phyloP scores from a whole-genome alignment of 2,329 filamentous ascomycete species.

The Chrysoporthe deuterocubensis region DNA sequence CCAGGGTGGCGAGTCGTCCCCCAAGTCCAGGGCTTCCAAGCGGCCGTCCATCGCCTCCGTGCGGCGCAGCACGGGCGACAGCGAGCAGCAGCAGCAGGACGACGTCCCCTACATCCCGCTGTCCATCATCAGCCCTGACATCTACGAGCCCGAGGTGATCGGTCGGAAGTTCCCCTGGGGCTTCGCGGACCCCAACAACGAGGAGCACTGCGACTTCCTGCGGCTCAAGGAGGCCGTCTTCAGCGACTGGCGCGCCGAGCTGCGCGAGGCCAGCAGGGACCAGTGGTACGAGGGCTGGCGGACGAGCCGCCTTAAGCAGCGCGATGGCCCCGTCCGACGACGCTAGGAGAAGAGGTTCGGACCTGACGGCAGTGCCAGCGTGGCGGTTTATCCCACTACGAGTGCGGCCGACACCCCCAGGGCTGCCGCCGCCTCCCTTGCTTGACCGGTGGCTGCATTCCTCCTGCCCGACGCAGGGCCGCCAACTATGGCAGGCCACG shows the following conservation, averaged over 20 bases:
- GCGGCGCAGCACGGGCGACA: constrained; percentile 49
- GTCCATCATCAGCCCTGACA: constrained; percentile 91
- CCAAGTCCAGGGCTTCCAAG: constrained; percentile 47
- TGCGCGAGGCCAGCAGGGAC: constrained; percentile 87
- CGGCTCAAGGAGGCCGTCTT: constrained; percentile 92
- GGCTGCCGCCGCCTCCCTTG: constrained; percentile 16
- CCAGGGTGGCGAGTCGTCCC: constrained; percentile 37
- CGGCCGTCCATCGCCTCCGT: constrained; percentile 51
- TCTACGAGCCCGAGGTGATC: constrained; percentile 78
- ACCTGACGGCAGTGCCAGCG: constrained; percentile 14
- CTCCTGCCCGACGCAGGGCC: not conserved
- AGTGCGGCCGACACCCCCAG: constrained; percentile 7
- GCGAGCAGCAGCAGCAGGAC: constrained; percentile 48
- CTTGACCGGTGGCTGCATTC: constrained; percentile 5
- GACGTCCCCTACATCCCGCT: constrained; percentile 78
- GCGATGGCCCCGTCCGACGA: constrained; percentile 46
- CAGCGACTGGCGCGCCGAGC: constrained; percentile 86
- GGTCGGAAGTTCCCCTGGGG: constrained; percentile 96
- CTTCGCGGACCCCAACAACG: constrained; percentile 90
- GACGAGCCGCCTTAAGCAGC: constrained; percentile 67
- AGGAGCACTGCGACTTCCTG: constrained; percentile 90
- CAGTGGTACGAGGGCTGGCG: constrained; percentile 97
- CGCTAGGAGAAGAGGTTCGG: constrained; percentile 38
- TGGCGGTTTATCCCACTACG: constrained; percentile 12
- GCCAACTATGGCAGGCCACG: not conserved